These are phyloP conservation scores for Euphorbia pulcherrima DNA, from an alignment of 345 rosid genomes.

Conservation along the genomic window DNA sequence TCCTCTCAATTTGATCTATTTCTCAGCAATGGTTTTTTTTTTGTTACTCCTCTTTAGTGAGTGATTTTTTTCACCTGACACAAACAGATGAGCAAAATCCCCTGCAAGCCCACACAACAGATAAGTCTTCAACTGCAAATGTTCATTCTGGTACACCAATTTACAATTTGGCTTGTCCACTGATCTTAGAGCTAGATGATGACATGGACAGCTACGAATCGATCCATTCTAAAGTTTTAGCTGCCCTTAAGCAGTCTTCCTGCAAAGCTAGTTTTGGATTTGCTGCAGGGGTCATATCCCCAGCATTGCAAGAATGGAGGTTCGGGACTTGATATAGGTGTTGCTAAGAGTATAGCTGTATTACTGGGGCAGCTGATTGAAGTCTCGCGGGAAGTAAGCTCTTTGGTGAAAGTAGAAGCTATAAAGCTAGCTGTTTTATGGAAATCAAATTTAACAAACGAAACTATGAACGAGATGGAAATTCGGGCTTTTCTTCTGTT, in stretches of 20 bases:
- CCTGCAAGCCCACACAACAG: background rate
- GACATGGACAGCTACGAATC: conserved; percentile 11
- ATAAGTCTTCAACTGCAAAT: background rate
- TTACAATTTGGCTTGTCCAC: conserved; percentile 15
- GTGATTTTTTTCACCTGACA: conserved; percentile 2
- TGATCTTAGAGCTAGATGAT: conserved; percentile 20
- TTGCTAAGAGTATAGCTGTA: conserved; percentile 14
- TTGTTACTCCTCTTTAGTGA: conserved; percentile 4
- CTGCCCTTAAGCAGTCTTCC: conserved; percentile 28
- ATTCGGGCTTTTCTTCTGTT: conserved; percentile 37
- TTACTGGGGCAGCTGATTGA: conserved; percentile 33
- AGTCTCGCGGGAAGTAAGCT: conserved; percentile 21
- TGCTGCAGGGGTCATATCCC: conserved; percentile 23
- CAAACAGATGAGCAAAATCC: conserved; percentile 6
- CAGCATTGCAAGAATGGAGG: conserved; percentile 8
- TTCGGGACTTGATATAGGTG: conserved; percentile 20
- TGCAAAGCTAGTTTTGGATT: conserved; percentile 34
- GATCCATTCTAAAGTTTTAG: conserved; percentile 17
- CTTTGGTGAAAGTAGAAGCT: conserved; percentile 27
- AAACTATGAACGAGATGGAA: conserved; percentile 20
- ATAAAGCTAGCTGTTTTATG: conserved; percentile 30
- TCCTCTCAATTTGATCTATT: background rate
- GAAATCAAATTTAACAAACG: conserved; percentile 28
- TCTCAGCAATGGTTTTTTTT: conserved; percentile 8
- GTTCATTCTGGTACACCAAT: background rate